These are phyloP conservation scores for Erysiphe pulchra DNA, from an alignment of 2,329 filamentous ascomycete species.

Conservation along the genomic window DNA sequence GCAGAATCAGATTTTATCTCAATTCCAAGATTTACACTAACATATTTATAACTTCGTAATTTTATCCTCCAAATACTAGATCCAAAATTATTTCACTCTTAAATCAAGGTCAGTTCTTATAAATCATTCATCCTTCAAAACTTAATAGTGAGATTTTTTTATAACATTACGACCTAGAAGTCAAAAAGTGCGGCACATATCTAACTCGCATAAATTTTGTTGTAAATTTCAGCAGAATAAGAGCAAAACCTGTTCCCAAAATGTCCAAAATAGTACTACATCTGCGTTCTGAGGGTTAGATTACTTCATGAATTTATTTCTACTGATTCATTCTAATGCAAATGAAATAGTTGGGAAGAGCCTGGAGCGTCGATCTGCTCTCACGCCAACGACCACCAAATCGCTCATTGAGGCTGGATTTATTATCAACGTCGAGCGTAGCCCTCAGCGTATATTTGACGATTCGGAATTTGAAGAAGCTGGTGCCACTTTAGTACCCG, in stretches of 20 bases:
- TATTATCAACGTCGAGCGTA: constrained; percentile 39
- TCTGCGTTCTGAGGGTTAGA: constrained; percentile 17
- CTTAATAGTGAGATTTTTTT: no score
- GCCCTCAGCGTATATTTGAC: constrained; percentile 38
- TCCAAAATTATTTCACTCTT: no score
- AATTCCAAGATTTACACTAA: no score
- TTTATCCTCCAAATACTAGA: no score
- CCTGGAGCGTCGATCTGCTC: constrained; percentile 17
- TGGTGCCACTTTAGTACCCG: constrained; percentile 38
- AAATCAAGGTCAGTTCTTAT: no score
- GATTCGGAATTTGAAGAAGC: constrained; percentile 33
- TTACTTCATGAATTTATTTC: constrained; percentile 1
- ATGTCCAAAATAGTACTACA: constrained; percentile 15
- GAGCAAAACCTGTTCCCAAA: background rate
- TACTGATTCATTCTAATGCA: constrained; percentile 9
- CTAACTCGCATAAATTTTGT: no score
- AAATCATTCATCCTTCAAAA: no score
- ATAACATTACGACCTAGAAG: no score
- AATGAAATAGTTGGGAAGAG: constrained; percentile 15
- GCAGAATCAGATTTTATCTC: no score
- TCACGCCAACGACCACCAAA: constrained; percentile 22
- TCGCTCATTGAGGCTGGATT: constrained; percentile 43
- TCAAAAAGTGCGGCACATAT: no score
- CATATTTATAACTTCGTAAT: no score
- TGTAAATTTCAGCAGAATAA: no score